Base-by-base conservation (phyloP, 768 basidiomycete species). In the Nevesoporus exiguus region DNA sequence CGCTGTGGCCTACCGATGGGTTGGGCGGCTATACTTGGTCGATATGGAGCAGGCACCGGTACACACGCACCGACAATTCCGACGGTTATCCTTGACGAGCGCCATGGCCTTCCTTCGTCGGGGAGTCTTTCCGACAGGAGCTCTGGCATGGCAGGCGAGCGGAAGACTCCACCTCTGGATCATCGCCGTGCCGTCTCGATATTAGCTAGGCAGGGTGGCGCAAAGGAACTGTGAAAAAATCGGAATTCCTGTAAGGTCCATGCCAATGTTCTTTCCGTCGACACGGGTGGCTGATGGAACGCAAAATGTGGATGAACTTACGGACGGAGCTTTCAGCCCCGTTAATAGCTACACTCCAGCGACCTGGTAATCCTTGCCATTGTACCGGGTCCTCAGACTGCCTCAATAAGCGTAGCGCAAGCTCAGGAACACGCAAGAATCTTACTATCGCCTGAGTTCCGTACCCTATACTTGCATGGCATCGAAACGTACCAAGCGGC, bases 1-100 rank as follows among this genome's bases (percentile, higher is more conserved):
- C 19, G 47, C 30, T 8, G 76, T 75, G 33, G 61, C 37, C 9
- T 77, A 77, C 37, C 74, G 27, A 56, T 44, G 15, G 66, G 60
- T 30, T 31, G 22, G 19, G 5, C 30, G 30, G 40, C 25, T 30
- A 25, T 50, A 37, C 51, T 42, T 51, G 5, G 34, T 33, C 21
- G 27, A 48, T 17, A 17, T 22, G 34, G 17, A 21, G 29, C 76
- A 83, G 8, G 77, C 74, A 61, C 84, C 80, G 27, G 80, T 81
- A 37, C 81, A 72, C 59, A n/a, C 49, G 45, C 29, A 46, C 41
- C 34, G 41, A 33, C 33, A 14, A 21, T 49, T 54, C 53, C 53
- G 53, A 36, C 47, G 53, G 53, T 54, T 47, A 33, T 33, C 53
- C 53, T 48, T 54, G 47, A 48, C 40, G 6, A 24, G 37, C n/a